phyloP scores from a whole-genome alignment of 2,329 filamentous ascomycete genomes.

The Curvularia sp. region DNA sequence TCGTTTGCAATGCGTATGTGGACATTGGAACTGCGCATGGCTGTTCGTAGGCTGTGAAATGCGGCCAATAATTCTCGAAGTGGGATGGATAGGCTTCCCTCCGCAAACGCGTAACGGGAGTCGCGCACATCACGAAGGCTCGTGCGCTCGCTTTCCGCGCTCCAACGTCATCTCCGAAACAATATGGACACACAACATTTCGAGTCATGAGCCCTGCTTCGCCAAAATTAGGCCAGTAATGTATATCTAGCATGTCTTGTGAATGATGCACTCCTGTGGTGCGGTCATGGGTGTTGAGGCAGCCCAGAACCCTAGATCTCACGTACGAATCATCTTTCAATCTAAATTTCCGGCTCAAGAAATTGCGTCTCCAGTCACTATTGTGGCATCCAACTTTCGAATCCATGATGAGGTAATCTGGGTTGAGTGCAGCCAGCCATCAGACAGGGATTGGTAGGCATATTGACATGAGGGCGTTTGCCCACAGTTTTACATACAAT shows the following conservation, averaged over 20 bases:
- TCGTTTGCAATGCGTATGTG: conserved; percentile 39
- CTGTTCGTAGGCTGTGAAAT: conserved; percentile 15
- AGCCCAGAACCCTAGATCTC: not conserved
- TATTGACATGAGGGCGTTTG: conserved; percentile 53
- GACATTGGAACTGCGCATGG: conserved; percentile 41
- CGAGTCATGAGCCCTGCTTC: not conserved
- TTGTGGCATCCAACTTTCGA: conserved; percentile 51
- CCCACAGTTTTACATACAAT: conserved; percentile 52
- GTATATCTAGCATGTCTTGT: not conserved
- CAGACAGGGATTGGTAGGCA: conserved; percentile 52
- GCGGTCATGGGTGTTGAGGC: not conserved
- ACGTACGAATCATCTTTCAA: conserved; percentile 46
- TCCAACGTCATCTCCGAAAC: conserved; percentile 20
- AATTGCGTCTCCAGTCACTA: conserved; percentile 44
- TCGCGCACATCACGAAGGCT: conserved; percentile 27
- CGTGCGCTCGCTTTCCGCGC: conserved; percentile 21
- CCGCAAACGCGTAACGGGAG: conserved; percentile 28
- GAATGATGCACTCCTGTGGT: not conserved
- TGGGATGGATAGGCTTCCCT: conserved; percentile 23
- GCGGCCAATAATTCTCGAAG: conserved; percentile 13
- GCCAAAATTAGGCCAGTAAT: not conserved
- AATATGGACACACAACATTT: not conserved
- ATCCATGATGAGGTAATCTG: conserved; percentile 51
- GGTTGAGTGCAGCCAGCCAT: conserved; percentile 54
- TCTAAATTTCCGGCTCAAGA: conserved; percentile 48